Evolutionary conservation across 345 rosid genomes (phyloP).

Genomic region (Salix exigua): DNA sequence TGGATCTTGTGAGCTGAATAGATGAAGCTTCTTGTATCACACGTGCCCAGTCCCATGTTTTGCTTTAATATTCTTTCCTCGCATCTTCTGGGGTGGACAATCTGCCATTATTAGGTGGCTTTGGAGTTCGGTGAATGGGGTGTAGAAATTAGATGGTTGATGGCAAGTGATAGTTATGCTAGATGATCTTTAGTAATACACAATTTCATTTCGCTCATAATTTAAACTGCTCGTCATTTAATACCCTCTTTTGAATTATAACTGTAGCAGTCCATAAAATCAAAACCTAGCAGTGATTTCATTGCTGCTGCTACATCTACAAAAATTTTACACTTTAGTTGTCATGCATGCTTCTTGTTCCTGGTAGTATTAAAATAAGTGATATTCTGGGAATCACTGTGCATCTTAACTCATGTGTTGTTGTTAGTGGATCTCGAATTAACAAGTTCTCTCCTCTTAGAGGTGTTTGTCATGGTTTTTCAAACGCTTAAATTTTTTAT

Average conservation of each 20-base stretch:
- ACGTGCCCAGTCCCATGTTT: background rate
- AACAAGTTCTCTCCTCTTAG: too few relatives aligned
- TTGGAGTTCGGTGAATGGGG: constrained; percentile 7
- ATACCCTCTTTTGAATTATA: background rate
- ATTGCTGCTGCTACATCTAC: background rate
- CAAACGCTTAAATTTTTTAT: too few relatives aligned
- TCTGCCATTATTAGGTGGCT: constrained; percentile 10
- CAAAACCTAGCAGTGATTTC: background rate
- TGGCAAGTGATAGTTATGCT: constrained; percentile 9
- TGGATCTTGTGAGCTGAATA: constrained; percentile 3
- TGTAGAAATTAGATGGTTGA: background rate
- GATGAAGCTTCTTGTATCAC: constrained; percentile 7
- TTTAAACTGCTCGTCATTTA: background rate
- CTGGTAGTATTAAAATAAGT: background rate
- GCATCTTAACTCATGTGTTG: too few relatives aligned
- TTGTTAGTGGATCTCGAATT: too few relatives aligned
- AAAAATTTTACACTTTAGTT: background rate
- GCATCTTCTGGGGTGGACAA: constrained; percentile 5
- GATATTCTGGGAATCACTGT: too few relatives aligned
- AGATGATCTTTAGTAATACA: background rate
- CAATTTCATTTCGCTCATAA: background rate
- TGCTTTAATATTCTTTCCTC: background rate
- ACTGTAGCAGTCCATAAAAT: background rate
- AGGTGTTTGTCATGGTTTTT: too few relatives aligned
- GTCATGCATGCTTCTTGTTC: background rate